phyloP scores from a whole-genome alignment of 106 monocot genomes.

The Dendrobium catenatum region DNA sequence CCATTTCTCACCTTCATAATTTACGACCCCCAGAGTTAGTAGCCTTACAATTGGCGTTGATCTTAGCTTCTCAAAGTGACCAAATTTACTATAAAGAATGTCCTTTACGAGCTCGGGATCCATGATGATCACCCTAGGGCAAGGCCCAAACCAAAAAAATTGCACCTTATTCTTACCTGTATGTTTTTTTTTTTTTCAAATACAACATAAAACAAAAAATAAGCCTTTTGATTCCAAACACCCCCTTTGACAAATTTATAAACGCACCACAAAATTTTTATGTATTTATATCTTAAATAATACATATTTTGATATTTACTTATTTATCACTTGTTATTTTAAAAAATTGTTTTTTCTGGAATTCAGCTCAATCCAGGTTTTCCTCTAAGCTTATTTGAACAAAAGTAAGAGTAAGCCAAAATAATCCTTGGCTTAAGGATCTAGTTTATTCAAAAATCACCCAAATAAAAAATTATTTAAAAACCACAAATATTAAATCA shows the following conservation, averaged over 20 bases:
- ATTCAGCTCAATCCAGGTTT: too few relatives aligned
- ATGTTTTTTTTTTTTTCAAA: not conserved
- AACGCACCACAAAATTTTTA: not conserved
- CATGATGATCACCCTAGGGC: slow-evolving; percentile 43
- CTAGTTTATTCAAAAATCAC: too few relatives aligned
- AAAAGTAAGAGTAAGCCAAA: too few relatives aligned
- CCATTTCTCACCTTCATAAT: slow-evolving; percentile 71
- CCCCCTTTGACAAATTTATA: too few relatives aligned
- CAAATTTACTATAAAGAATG: slow-evolving; percentile 51
- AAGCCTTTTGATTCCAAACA: too few relatives aligned
- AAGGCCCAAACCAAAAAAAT: slow-evolving; percentile 52
- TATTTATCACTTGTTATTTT: not conserved
- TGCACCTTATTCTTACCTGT: slow-evolving; percentile 54
- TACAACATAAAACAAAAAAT: too few relatives aligned
- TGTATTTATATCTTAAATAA: not conserved
- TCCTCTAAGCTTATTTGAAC: too few relatives aligned
- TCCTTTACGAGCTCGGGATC: slow-evolving; percentile 60
- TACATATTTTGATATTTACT: too few relatives aligned
- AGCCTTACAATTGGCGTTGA: not conserved
- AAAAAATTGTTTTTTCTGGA: not conserved
- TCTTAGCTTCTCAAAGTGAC: slow-evolving; percentile 24
- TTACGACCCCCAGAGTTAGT: slow-evolving; percentile 27
- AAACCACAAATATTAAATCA: too few relatives aligned
- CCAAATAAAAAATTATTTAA: too few relatives aligned
- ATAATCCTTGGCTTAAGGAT: too few relatives aligned